phyloP scores from a whole-genome alignment of 768 basidiomycete genomes.

The Pleurotus djamor region DNA sequence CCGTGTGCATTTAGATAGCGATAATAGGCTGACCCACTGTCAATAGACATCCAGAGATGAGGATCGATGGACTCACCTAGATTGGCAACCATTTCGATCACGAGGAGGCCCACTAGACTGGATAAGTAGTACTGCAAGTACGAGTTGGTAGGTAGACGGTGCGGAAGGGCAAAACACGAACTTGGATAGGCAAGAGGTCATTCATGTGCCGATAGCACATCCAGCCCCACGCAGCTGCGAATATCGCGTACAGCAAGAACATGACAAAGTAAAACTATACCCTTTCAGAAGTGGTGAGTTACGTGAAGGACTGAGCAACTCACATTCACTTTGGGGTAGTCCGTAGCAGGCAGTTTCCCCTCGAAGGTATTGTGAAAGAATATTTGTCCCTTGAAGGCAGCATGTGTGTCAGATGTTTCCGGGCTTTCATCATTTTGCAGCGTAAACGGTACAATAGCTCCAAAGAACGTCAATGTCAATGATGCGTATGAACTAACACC shows the following conservation, averaged over 20 bases:
- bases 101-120: slow-evolving; percentile 78
- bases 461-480: neutral
- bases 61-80: slow-evolving; percentile 54
- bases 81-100: slow-evolving; percentile 93
- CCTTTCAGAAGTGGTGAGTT: slow-evolving; percentile 3
- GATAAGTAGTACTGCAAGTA: slow-evolving; percentile 81
- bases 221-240: slow-evolving; percentile 79
- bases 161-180: slow-evolving; percentile 24
- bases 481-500: slow-evolving; percentile 5
- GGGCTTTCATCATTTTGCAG: slow-evolving; percentile 42
- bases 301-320: slow-evolving; percentile 20
- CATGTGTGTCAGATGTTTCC: slow-evolving; percentile 60
- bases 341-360: slow-evolving; percentile 86
- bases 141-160: neutral
- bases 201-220: slow-evolving; percentile 78
- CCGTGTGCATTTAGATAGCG: slow-evolving; percentile 91
- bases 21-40: slow-evolving; percentile 68
- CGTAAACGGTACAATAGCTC: slow-evolving; percentile 89
- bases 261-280: slow-evolving; percentile 83
- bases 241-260: slow-evolving; percentile 71
- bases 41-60: neutral
- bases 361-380: slow-evolving; percentile 87
- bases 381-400: slow-evolving; percentile 75
- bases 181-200: slow-evolving; percentile 89
- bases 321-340: slow-evolving; percentile 97